Evolutionary conservation across 2,329 filamentous ascomycete genomes (phyloP).

Genomic region (Leptographium galeiforme): DNA sequence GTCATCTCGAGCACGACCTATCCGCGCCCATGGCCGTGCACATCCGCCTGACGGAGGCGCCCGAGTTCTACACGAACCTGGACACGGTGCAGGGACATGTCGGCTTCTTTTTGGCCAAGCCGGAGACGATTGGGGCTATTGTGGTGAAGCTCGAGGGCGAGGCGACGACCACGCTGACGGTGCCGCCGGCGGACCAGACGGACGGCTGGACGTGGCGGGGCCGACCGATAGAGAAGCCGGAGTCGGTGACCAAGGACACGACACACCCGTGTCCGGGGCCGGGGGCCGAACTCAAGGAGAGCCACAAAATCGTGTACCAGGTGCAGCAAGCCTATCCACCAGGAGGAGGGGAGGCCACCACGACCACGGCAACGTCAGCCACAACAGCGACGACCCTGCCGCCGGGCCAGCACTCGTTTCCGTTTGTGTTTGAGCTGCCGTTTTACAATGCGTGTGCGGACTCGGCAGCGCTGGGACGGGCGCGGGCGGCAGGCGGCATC

Average conservation of each 20-base stretch:
- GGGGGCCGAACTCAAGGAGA: constrained; percentile 38
- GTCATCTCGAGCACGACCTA: too few relatives aligned
- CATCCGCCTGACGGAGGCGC: constrained; percentile 51
- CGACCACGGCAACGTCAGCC: constrained; percentile 20
- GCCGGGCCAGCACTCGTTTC: constrained; percentile 60
- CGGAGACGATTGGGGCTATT: constrained; percentile 59
- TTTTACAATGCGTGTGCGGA: constrained; percentile 62
- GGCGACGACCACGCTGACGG: constrained; percentile 50
- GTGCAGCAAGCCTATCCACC: constrained; percentile 60
- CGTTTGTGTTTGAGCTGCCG: constrained; percentile 64
- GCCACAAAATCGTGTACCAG: constrained; percentile 64
- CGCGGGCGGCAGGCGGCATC: constrained; percentile 4
- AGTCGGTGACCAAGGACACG: neutral
- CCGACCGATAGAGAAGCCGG: constrained; percentile 2
- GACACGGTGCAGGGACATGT: constrained; percentile 56
- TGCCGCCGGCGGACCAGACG: constrained; percentile 27
- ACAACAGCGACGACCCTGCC: constrained; percentile 34
- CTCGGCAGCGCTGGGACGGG: constrained; percentile 38
- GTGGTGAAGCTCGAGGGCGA: constrained; percentile 78
- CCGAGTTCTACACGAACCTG: constrained; percentile 67
- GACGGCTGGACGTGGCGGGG: constrained; percentile 6
- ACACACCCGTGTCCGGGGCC: constrained; percentile 5
- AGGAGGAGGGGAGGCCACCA: constrained; percentile 16
- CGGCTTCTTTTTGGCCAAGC: constrained; percentile 42
- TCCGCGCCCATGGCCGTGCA: constrained; percentile 46